A percentile compares a stretch with the other conserved stretches of the same genome.
phyloP scores from a whole-genome alignment of 306 rosid genomes.

The Psophocarpus tetragonolobus region DNA sequence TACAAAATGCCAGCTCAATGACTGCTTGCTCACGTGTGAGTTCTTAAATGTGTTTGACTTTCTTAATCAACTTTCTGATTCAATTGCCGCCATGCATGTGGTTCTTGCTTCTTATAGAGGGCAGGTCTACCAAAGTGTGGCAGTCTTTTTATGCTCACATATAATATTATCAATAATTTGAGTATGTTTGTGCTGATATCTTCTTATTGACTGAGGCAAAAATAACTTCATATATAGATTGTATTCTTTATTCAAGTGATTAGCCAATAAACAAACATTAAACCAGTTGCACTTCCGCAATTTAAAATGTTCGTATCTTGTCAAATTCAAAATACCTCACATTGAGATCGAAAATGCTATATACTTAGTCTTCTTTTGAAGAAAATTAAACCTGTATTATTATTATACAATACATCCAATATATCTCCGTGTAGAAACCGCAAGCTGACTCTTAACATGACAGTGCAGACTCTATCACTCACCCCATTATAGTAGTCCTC shows the following conservation, averaged over 20 bases:
- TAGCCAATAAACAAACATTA: conserved; percentile 26
- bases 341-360: conserved; percentile 36
- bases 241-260: conserved; percentile 11
- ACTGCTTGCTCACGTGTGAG: conserved; percentile 69
- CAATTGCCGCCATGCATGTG: conserved; percentile 69
- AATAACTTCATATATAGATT: not conserved
- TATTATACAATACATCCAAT: not conserved
- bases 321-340: conserved; percentile 54
- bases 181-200: conserved; percentile 44
- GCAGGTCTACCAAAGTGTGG: conserved; percentile 24
- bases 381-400: conserved; percentile 22
- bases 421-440: conserved; percentile 49
- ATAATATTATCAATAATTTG: conserved; percentile 16
- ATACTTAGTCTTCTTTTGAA: conserved; percentile 37
- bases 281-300: conserved; percentile 28
- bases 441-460: conserved; percentile 31
- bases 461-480: conserved; percentile 26
- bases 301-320: conserved; percentile 47
- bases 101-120: conserved; percentile 57
- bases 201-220: not conserved
- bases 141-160: conserved; percentile 17
- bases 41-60: conserved; percentile 90
- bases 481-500: conserved; percentile 9
- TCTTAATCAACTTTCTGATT: conserved; percentile 51
- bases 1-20: conserved; percentile 48